phyloP scores from a whole-genome alignment of 1,139 yeast species.

The Diutina siamensis region DNA sequence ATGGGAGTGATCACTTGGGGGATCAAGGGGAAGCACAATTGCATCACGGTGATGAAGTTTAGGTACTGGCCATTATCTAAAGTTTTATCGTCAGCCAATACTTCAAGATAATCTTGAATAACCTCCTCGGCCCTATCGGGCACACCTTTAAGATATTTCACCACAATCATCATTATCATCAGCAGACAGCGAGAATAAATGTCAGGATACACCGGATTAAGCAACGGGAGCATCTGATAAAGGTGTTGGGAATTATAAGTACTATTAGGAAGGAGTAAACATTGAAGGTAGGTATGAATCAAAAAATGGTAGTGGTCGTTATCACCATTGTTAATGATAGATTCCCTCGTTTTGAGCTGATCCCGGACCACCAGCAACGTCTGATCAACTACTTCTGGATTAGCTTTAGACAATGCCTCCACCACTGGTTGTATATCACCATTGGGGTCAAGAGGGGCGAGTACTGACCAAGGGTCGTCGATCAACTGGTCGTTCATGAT shows the following conservation, averaged over 20 bases:
- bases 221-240: slow-evolving; percentile 17
- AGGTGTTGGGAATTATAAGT: slow-evolving; percentile 14
- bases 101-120: slow-evolving; percentile 18
- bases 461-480: slow-evolving; percentile 1
- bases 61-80: slow-evolving; percentile 11
- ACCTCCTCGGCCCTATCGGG: slow-evolving; percentile 12
- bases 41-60: slow-evolving; percentile 15
- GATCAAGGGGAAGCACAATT: slow-evolving; percentile 16
- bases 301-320: slow-evolving; percentile 7
- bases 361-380: neutral
- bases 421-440: neutral
- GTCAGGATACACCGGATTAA: slow-evolving; percentile 14
- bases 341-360: slow-evolving; percentile 7
- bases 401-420: neutral
- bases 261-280: slow-evolving; percentile 14
- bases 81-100: slow-evolving; percentile 13
- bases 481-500: neutral
- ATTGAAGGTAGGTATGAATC: slow-evolving; percentile 11
- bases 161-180: slow-evolving; percentile 16
- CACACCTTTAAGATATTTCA: slow-evolving; percentile 15
- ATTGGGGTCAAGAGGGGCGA: neutral
- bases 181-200: slow-evolving; percentile 12
- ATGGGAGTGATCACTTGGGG: slow-evolving; percentile 16
- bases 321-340: slow-evolving; percentile 10
- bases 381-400: neutral